Base-by-base conservation (phyloP, 2,329 filamentous ascomycete genomes). In the Sporothrix curviconia region DNA sequence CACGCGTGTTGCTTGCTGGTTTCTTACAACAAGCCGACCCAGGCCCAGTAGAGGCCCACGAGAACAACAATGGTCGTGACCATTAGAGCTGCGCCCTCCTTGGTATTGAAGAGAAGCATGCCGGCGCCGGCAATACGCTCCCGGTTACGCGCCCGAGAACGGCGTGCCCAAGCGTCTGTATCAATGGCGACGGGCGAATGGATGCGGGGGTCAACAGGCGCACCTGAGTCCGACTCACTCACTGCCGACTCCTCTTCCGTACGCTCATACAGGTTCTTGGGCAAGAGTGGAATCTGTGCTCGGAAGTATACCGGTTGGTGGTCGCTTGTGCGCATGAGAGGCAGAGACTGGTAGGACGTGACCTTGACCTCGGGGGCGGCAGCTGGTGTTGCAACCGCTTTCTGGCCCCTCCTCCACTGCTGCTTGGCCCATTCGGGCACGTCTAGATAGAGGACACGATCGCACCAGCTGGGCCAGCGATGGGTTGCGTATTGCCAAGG, bases 391-490 rank as follows among this genome's bases (percentile, higher is more conserved):
- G 14, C 19, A 32, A n/a, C 12, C 36, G 15, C 36, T 3, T 6
- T n/a, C 15, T 14, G 62, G 58, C 24, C 19, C 25, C 28, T 12
- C 19, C 11, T 14, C 17, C 47, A n/a, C 12, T 25, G 19, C 14
- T 28, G 17, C 36, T 70, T 70, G 39, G 77, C 67, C 78, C 80
- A 84, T 22, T 70, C 70, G 19, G 80, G 83, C 22, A 79, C 72
- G 53, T 87, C 82, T 3, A 92, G 76, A 70, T 85, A 97, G 19
- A 97, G 75, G 19, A 97, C 86, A 3, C 94, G 84, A 71, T 97
- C 94, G 66, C 91, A 96, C 94, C 92, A 97, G 66, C 86, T 86
- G 1, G 94, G 92, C 79, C 89, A 95, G 46, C 94, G 85, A 69
- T 95, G 89, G 58, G 78, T 76, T 7, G 91, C 89, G 81, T 91